Percentiles rank a stretch among this genome's conserved stretches.
phyloP scores from a whole-genome alignment of 352 stramenopile genomes.

The Pilasporangium apinafurcum region DNA sequence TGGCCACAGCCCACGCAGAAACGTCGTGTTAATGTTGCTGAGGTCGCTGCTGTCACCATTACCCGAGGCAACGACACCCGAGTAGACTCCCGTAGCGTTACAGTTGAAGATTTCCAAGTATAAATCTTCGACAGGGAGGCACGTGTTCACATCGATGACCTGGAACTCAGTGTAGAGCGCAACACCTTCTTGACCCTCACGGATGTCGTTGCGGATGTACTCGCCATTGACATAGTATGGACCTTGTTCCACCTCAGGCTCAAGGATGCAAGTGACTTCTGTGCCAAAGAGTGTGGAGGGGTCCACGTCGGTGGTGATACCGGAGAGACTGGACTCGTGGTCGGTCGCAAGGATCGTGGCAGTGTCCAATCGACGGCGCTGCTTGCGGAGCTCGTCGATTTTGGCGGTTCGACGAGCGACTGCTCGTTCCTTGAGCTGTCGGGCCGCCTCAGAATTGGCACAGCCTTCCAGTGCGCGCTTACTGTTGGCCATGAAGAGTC shows the following conservation, averaged over 20 bases:
- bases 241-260: constrained; percentile 4
- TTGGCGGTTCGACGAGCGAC: not conserved
- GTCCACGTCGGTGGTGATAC: not conserved
- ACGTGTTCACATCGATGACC: constrained; percentile 10
- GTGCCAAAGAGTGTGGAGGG: constrained; percentile 2
- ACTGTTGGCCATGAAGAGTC: constrained; percentile 1
- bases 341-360: constrained; percentile 1
- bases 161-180: constrained; percentile 8
- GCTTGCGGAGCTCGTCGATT: not conserved
- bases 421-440: constrained; percentile 1
- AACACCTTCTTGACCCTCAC: constrained; percentile 2
- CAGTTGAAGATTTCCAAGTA: constrained; percentile 11
- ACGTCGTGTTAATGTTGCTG: constrained; percentile 1
- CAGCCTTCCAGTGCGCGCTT: constrained; percentile 4
- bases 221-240: constrained; percentile 10
- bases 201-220: constrained; percentile 5
- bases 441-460: not conserved
- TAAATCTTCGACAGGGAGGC: constrained; percentile 2
- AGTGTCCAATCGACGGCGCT: constrained; percentile 1
- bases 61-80: not conserved
- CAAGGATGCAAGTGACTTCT: constrained; percentile 3
- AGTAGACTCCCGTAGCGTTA: constrained; percentile 9
- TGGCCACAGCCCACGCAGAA: constrained; percentile 2
- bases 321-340: constrained; percentile 4
- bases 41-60: constrained; percentile 1